These are phyloP conservation scores for Cordyceps javanica DNA, from an alignment of 2,329 filamentous ascomycete species.

Conservation along the genomic window DNA sequence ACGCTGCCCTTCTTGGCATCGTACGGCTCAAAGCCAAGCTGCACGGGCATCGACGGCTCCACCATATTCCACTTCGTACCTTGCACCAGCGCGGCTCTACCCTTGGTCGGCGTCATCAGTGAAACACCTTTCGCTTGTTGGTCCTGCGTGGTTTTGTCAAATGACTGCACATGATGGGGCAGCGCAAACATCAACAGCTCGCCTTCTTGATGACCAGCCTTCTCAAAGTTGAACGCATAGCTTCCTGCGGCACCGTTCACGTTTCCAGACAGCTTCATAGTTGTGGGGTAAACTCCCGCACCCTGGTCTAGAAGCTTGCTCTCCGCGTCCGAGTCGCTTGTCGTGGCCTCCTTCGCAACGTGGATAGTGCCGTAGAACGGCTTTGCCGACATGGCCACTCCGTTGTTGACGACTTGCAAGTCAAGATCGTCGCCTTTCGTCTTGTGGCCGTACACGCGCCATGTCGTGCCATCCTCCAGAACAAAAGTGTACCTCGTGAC, in stretches of 20 bases:
- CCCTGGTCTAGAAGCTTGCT: constrained; percentile 62
- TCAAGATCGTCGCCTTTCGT: constrained; percentile 54
- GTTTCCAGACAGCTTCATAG: constrained; percentile 58
- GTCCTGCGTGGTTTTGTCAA: constrained; percentile 52
- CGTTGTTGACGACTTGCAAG: constrained; percentile 62
- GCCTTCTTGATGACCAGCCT: constrained; percentile 54
- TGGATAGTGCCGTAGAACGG: constrained; percentile 77
- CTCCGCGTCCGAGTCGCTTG: constrained; percentile 42
- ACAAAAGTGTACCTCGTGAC: constrained; percentile 70
- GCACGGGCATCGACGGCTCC: constrained; percentile 64
- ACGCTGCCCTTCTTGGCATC: constrained; percentile 45
- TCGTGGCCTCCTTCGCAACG: constrained; percentile 64
- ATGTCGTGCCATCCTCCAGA: constrained; percentile 66
- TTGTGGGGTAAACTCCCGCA: constrained; percentile 66
- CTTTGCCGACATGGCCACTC: constrained; percentile 55
- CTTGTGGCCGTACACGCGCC: constrained; percentile 73
- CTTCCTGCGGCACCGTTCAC: constrained; percentile 53
- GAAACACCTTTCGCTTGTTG: constrained; percentile 45
- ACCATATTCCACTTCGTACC: constrained; percentile 72
- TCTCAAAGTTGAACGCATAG: constrained; percentile 71
- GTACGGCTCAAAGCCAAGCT: constrained; percentile 78
- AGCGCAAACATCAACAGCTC: constrained; percentile 78
- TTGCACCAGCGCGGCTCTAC: constrained; percentile 64
- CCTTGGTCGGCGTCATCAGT: constrained; percentile 80
- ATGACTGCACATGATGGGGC: constrained; percentile 76